Percentiles rank a stretch among this genome's conserved stretches.
Conservation (phyloP, 148 eudicot species). For the Persicaria maculosa region DNA sequence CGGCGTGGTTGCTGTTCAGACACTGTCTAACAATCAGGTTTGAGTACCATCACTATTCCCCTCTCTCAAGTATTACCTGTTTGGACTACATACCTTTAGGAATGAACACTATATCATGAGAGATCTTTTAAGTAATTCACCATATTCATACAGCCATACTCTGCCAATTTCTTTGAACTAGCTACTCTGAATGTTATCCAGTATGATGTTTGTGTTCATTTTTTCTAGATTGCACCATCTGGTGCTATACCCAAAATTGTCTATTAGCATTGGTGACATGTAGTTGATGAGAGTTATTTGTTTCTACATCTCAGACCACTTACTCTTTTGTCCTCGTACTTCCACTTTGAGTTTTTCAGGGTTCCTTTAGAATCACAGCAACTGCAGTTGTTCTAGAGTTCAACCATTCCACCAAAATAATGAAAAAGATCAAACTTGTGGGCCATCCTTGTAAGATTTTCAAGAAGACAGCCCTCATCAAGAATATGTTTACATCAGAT, state of each 20-base stretch:
- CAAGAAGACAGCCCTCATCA: conserved; percentile 87
- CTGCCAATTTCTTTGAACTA: too few species aligned
- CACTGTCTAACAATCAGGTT: conserved; percentile 73
- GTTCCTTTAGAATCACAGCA: conserved; percentile 83
- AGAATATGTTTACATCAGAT: conserved; percentile 96
- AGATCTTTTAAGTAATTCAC: background rate
- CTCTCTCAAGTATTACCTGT: background rate
- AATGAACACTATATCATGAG: background rate
- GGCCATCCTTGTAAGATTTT: conserved; percentile 85
- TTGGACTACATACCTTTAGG: background rate
- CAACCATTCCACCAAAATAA: conserved; percentile 74
- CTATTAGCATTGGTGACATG: background rate
- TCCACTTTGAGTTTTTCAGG: conserved; percentile 32
- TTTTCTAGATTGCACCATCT: background rate
- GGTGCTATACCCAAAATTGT: background rate
- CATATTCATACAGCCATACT: too few species aligned
- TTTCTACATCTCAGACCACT: background rate
- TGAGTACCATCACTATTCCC: background rate
- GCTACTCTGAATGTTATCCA: too few species aligned
- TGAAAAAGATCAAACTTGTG: conserved; percentile 87
- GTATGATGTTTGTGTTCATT: background rate
- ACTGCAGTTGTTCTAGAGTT: conserved; percentile 75
- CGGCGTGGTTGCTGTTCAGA: conserved; percentile 87
- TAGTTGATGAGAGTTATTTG: background rate
- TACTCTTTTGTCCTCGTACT: background rate